Conservation (phyloP, 352 stramenopile genomes). For the Pythium guiyangense region DNA sequence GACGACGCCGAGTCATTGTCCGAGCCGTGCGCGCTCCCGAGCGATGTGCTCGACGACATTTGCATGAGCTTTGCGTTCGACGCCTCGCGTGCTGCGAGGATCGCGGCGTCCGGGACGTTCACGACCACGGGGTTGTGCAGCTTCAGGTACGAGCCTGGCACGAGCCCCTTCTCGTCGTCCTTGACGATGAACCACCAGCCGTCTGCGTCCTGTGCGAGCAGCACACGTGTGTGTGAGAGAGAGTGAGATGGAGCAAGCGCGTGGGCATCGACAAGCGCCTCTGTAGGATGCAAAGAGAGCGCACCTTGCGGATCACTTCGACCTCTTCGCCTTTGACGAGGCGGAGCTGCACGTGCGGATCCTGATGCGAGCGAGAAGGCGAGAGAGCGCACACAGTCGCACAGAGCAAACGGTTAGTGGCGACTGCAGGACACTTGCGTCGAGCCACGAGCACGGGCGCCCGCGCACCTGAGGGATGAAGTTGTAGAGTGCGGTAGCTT, state of each 20-base stretch:
- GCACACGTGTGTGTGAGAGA: not conserved
- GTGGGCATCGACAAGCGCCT: too few relatives aligned
- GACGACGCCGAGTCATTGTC: conserved; percentile 22
- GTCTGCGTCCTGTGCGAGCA: conserved; percentile 39
- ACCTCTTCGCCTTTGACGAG: conserved; percentile 68
- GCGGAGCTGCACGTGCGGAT: conserved; percentile 59
- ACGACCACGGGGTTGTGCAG: conserved; percentile 59
- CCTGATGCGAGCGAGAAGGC: conserved; percentile 13
- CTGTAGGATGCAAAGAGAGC: not conserved
- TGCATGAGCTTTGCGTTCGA: conserved; percentile 75
- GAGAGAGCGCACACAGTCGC: not conserved
- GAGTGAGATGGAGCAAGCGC: not conserved
- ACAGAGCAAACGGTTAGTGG: not conserved
- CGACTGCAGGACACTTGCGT: not conserved
- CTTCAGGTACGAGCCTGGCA: conserved; percentile 70
- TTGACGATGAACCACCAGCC: conserved; percentile 84
- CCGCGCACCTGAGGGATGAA: conserved; percentile 58
- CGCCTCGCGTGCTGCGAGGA: conserved; percentile 63
- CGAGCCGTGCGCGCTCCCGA: conserved; percentile 14
- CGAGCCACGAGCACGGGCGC: not conserved
- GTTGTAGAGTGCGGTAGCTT: conserved; percentile 70
- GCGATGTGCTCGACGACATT: conserved; percentile 29
- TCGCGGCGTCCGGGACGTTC: conserved; percentile 46
- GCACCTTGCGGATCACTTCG: conserved; percentile 67
- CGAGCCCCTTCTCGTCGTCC: conserved; percentile 71